Base-by-base conservation (phyloP, 2,329 filamentous ascomycete genomes). In the Colletotrichum zoysiae region DNA sequence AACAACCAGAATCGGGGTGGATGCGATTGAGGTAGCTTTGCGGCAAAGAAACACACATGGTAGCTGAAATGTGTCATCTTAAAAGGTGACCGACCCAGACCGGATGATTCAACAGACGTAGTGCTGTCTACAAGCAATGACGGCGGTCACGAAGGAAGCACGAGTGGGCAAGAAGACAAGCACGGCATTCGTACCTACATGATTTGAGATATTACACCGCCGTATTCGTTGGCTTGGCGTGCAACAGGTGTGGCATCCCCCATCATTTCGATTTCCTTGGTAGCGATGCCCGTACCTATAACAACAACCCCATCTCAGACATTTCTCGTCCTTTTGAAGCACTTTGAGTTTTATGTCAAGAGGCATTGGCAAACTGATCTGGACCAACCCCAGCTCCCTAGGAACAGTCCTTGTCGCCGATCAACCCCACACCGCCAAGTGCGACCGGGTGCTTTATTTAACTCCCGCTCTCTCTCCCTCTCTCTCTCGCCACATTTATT, bases 281-380 rank as follows among this genome's bases (percentile, higher is more conserved):
- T 38, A 40, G 35, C 23, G 7, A 42, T 30, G 51, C 16, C 14
- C 20, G 35, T 26, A 63, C 16, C 9, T 51, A 53, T 14, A 53
- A 20, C 14, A 53, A 20, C 16, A 50, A 26, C n/a, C 35, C 26
- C 33, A 30, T 58, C 58, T 56, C 58, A 68, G 58, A 68, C 58
- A n/a, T 42, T 48, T 60, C 55, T 59, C 48, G 46, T 40, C 18
- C 26, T 55, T 48, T 48, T 67, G 56, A 67, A 53, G 26, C 46
- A 55, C 65, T 35, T 53, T 42, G 9, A 53, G 57, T 67, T 67
- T 61, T 60, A 35, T 51, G 23, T 63, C 35, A 23, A 44, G 42
- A 42, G 61, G 44, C 42, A 67, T 33, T 46, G n/a, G 35, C 38
- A 44, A 62, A 38, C 40, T 23, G 16, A 23, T 53, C 46, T 53